A percentile compares a stretch with the other conserved stretches of the same genome.
These are phyloP conservation scores for Seminavis robusta DNA, from an alignment of 108 stramenopile genomes.

Conservation along the genomic window DNA sequence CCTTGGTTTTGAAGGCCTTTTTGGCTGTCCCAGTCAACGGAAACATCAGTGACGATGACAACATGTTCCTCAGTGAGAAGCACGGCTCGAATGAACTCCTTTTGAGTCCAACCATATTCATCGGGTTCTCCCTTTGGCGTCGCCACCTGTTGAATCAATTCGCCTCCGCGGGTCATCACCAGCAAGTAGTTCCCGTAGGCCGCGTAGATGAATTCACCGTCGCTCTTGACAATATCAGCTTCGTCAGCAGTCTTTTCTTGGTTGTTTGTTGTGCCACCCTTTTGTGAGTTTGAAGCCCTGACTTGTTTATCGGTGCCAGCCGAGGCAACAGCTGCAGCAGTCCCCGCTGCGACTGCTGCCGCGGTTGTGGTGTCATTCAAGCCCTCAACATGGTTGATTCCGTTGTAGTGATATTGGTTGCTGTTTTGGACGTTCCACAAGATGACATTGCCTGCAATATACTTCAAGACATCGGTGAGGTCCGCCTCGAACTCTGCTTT, in stretches of 20 bases:
- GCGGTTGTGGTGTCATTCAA: not conserved
- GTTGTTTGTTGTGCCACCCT: too few species aligned
- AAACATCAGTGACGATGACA: too few species aligned
- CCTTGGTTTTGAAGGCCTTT: too few species aligned
- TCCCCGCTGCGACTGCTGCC: not conserved
- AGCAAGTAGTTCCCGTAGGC: slow-evolving; percentile 26
- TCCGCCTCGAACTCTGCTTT: slow-evolving; percentile 15
- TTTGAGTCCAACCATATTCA: not conserved
- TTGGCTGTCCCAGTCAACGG: too few species aligned
- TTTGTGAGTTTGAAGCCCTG: too few species aligned
- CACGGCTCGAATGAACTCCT: not conserved
- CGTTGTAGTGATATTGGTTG: not conserved
- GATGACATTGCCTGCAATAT: slow-evolving; percentile 18
- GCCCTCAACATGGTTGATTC: not conserved
- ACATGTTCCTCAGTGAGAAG: not conserved
- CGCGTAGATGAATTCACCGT: slow-evolving; percentile 24
- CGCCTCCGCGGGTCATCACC: slow-evolving; percentile 5
- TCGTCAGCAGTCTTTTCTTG: slow-evolving; percentile 25
- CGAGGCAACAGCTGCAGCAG: not conserved
- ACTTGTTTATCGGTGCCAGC: slow-evolving; percentile 3
- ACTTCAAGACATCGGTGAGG: slow-evolving; percentile 8
- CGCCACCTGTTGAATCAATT: slow-evolving; percentile 8
- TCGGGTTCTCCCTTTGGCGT: too few species aligned
- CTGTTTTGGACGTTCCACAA: not conserved
- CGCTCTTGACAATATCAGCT: slow-evolving; percentile 18